These are phyloP conservation scores for Boletus tylopilopsis DNA, from an alignment of 768 basidiomycete species.

Conservation along the genomic window DNA sequence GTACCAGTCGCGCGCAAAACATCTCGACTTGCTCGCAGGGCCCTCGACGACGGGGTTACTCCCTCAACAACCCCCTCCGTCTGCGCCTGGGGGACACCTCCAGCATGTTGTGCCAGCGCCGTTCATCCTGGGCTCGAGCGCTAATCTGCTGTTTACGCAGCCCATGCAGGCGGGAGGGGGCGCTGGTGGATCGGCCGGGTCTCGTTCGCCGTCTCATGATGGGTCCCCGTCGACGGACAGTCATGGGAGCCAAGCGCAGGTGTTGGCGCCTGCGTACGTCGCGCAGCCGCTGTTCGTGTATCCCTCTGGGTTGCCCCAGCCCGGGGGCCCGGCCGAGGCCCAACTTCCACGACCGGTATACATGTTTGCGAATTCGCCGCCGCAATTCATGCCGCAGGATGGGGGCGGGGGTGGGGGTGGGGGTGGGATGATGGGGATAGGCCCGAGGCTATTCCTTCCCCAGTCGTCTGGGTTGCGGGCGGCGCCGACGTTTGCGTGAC, in stretches of 20 bases:
- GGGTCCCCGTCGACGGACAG: constrained; percentile 30
- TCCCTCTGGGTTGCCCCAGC: constrained; percentile 29
- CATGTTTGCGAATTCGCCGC: constrained; percentile 25
- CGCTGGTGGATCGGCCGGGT: constrained; percentile 13
- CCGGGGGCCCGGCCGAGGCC: constrained; percentile 23
- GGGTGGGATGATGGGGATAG: background rate
- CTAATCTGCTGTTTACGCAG: constrained; percentile 28
- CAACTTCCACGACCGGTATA: constrained; percentile 27
- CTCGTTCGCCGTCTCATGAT: constrained; percentile 31
- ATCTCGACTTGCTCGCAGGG: constrained; percentile 29
- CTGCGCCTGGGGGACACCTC: constrained; percentile 1
- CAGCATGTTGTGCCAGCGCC: constrained; percentile 20
- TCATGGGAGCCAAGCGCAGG: constrained; percentile 27
- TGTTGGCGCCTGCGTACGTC: constrained; percentile 27
- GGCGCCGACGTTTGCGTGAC: constrained; percentile 24
- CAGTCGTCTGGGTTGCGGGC: constrained; percentile 27
- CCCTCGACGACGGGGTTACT: constrained; percentile 31
- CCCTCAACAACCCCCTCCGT: constrained; percentile 11
- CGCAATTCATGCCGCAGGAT: constrained; percentile 18
- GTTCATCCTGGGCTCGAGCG: constrained; percentile 30
- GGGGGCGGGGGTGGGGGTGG: background rate
- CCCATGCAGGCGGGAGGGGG: constrained; percentile 4
- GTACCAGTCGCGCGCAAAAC: constrained; percentile 27
- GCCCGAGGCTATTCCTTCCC: constrained; percentile 21
- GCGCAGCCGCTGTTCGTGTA: constrained; percentile 30